Evolutionary conservation across 768 basidiomycete species (phyloP).

Genomic region (Collybia sp.): DNA sequence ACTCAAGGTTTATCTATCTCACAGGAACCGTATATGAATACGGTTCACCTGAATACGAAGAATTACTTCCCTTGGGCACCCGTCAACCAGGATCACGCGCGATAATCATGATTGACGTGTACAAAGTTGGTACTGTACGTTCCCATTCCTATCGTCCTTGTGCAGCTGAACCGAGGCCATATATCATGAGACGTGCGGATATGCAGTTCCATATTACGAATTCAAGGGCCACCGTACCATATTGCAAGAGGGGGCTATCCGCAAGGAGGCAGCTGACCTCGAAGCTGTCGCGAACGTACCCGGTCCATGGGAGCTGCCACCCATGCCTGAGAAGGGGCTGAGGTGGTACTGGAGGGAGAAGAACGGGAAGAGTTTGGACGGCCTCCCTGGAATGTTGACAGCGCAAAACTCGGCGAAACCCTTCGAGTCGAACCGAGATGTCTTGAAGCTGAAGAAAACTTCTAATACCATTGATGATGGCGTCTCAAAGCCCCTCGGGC

Average conservation of each 20-base stretch:
- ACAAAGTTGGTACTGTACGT: conserved; percentile 43
- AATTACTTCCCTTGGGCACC: conserved; percentile 34
- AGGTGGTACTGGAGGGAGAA: conserved; percentile 44
- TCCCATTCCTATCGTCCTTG: neutral
- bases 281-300: conserved; percentile 9
- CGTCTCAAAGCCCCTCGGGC: neutral
- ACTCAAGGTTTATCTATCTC: neutral
- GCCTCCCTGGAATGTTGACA: conserved; percentile 36
- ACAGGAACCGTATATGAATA: conserved; percentile 53
- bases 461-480: neutral
- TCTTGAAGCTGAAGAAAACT: neutral
- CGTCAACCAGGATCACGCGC: conserved; percentile 52
- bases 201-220: conserved; percentile 47
- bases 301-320: too few species aligned
- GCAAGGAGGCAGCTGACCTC: conserved; percentile 32
- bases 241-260: conserved; percentile 32
- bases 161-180: neutral
- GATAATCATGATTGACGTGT: conserved; percentile 50
- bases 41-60: conserved; percentile 50
- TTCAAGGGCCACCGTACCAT: conserved; percentile 44
- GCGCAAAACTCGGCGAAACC: conserved; percentile 17
- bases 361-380: conserved; percentile 47
- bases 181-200: conserved; percentile 50
- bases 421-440: conserved; percentile 10
- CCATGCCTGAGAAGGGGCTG: conserved; percentile 29